A percentile compares a stretch with the other conserved stretches of the same genome.
These are phyloP conservation scores for Boechera stricta DNA, from an alignment of 345 rosid genomes.

Conservation along the genomic window DNA sequence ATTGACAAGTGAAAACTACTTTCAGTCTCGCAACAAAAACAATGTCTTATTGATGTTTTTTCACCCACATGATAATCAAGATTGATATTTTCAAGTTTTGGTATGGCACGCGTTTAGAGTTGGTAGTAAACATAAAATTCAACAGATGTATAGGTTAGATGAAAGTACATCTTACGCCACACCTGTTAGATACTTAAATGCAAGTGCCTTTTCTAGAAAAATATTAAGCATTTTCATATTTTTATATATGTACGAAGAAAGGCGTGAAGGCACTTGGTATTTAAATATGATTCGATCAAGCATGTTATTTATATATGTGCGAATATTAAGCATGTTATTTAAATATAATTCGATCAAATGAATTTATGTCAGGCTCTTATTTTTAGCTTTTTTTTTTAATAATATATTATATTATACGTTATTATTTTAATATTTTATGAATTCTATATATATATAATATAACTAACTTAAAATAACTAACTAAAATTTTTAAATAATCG, in stretches of 20 bases:
- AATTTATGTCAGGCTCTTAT: not conserved
- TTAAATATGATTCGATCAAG: not conserved
- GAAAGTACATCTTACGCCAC: conserved; percentile 23
- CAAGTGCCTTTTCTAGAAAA: not conserved
- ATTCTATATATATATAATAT: no score
- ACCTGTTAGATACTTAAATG: not conserved
- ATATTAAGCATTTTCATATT: not conserved
- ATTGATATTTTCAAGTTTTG: conserved; percentile 14
- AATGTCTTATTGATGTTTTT: conserved; percentile 7
- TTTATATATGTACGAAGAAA: not conserved
- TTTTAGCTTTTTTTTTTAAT: not conserved
- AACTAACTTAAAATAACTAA: no score
- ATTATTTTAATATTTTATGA: not conserved
- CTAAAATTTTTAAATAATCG: not conserved
- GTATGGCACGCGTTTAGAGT: conserved; percentile 35
- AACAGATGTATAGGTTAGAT: conserved; percentile 12
- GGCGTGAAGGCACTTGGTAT: not conserved
- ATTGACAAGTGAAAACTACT: conserved; percentile 33
- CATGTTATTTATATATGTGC: no score
- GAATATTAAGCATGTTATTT: no score
- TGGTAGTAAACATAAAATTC: conserved; percentile 2
- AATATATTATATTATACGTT: not conserved
- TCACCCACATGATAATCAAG: not conserved
- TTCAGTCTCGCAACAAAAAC: conserved; percentile 15
- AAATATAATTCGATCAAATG: no score